Evolutionary conservation across 164 flowering plant species (phyloP).

Genomic region (Nelumbo lutea): DNA sequence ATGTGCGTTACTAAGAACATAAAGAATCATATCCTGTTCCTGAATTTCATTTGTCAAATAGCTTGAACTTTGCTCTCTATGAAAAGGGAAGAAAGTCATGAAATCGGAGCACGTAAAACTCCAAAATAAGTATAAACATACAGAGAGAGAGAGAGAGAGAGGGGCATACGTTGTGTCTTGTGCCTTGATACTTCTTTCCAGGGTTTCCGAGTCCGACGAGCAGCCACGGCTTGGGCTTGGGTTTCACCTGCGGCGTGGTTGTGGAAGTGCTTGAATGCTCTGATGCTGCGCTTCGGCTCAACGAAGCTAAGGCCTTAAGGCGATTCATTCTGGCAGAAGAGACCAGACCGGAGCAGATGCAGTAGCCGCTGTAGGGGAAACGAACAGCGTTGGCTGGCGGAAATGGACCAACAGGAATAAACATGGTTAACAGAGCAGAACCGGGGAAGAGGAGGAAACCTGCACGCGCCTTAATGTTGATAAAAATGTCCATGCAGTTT

Average conservation of each 20-base stretch:
- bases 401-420: not conserved
- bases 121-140: not conserved
- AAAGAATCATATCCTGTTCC: no score
- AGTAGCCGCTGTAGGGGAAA: not conserved
- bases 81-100: no score
- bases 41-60: no score
- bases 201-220: conserved; percentile 91
- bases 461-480: no score
- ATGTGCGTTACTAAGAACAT: no score
- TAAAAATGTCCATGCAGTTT: no score
- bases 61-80: no score
- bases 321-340: not conserved
- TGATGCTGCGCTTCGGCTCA: no score
- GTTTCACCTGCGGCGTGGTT: conserved; percentile 3
- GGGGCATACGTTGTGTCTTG: conserved; percentile 70
- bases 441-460: no score
- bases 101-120: no score
- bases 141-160: not conserved
- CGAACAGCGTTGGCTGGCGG: not conserved
- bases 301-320: conserved; percentile 1
- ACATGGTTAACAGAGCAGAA: not conserved
- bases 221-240: conserved; percentile 59
- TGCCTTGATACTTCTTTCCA: conserved; percentile 62
- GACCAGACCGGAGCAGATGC: not conserved
- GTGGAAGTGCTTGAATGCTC: not conserved